Percentiles rank a stretch among this genome's conserved stretches.
Evolutionary conservation across 306 rosid genomes (phyloP).

Genomic region (Quercus dentata): DNA sequence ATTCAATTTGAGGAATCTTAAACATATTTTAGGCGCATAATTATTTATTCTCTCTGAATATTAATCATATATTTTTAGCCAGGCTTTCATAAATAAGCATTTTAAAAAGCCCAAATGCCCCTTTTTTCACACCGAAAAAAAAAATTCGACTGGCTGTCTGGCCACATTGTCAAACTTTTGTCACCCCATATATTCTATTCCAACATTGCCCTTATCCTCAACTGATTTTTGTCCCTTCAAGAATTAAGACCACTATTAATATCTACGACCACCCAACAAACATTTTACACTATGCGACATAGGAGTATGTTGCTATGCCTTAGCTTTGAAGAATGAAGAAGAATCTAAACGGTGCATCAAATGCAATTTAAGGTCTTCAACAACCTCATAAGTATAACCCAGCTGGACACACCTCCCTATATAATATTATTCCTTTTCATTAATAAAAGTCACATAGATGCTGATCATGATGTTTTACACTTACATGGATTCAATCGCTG

Average conservation of each 20-base stretch:
- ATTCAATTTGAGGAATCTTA: no score
- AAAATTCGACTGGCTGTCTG: neutral
- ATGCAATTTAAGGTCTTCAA: neutral
- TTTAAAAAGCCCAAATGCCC: no score
- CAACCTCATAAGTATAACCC: neutral
- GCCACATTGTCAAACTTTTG: slow-evolving; percentile 15
- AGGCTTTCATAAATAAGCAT: no score
- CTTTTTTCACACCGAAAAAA: no score
- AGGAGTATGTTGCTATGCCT: no score
- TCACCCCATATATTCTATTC: slow-evolving; percentile 3
- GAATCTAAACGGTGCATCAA: neutral
- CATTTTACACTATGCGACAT: neutral
- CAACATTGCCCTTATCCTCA: slow-evolving; percentile 12
- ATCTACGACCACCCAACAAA: neutral
- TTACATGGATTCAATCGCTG: neutral
- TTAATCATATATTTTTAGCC: no score
- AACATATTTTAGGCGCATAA: no score
- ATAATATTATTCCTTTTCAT: no score
- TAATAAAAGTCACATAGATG: no score
- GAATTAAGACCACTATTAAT: neutral
- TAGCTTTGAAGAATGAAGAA: neutral
- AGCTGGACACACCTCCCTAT: neutral
- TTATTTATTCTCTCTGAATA: no score
- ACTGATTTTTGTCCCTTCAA: slow-evolving; percentile 10
- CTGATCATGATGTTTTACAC: no score